These are phyloP conservation scores for Cyclocybe cylindracea DNA, from an alignment of 768 basidiomycete species.

Conservation along the genomic window DNA sequence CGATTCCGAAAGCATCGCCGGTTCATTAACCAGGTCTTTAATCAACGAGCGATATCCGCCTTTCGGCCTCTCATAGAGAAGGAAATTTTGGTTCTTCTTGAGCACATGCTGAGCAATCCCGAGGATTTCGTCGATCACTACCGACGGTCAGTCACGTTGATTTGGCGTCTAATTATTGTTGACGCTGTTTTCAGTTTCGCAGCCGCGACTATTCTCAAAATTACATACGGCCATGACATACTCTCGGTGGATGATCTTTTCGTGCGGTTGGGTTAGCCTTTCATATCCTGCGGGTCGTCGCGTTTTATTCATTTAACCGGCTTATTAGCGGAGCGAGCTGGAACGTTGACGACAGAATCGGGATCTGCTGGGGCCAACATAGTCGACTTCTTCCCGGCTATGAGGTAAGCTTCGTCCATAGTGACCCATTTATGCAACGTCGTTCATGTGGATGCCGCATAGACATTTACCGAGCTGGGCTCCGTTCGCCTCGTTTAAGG, in stretches of 20 bases:
- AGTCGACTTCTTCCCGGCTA: conserved; percentile 50
- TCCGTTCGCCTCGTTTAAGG: conserved; percentile 48
- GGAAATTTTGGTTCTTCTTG: conserved; percentile 42
- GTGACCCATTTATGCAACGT: background rate
- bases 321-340: conserved; percentile 43
- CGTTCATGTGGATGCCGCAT: background rate
- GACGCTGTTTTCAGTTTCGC: conserved; percentile 35
- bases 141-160: conserved; percentile 31
- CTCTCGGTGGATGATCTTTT: conserved; percentile 44
- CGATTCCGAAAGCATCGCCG: conserved; percentile 54
- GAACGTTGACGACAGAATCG: conserved; percentile 44
- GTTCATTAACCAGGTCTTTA: conserved; percentile 51
- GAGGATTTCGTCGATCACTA: conserved; percentile 42
- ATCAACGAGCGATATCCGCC: conserved; percentile 38
- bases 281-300: background rate
- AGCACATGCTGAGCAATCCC: conserved; percentile 38
- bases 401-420: conserved; percentile 31
- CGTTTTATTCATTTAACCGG: conserved; percentile 4
- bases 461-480: conserved; percentile 54
- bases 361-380: conserved; percentile 47
- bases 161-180: background rate
- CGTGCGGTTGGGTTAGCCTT: conserved; percentile 39
- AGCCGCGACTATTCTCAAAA: conserved; percentile 47
- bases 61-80: conserved; percentile 44
- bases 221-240: conserved; percentile 49